Evolutionary conservation across 1,139 yeast genomes (phyloP), one percentile per base, ranked within the genome.

Genomic region (Pichia sp.): DNA sequence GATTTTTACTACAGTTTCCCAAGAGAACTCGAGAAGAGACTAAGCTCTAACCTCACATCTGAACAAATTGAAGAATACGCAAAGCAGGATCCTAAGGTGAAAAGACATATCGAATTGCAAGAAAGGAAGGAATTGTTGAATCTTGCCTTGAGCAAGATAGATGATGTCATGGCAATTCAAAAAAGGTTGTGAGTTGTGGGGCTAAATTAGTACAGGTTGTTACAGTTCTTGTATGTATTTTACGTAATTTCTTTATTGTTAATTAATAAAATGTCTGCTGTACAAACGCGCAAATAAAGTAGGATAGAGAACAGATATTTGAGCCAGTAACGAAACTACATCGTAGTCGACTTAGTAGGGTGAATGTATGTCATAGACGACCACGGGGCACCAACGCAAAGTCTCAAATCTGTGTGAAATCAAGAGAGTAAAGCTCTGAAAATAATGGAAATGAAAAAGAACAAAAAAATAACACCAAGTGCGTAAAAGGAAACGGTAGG

Each of bases 1-100:
- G 98, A 93, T 60, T 93, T 93, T 54, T 91, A 88, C 59, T 91
- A 93, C 60, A 87, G 86, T 52, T 91, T 93, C 62, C 98, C 98
- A 1, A 72, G 97, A 39, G 96, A 87, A 56, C 67, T 93, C 45
- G 99, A 93, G 58, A 67, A 68, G 39, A 75, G 79, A 46, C 70
- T 93, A 44, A 77, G 83, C 42, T 68, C 67, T 43, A 69, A 68
- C 35, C 64, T 91, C 51, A 66, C 76, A 10, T 69, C 69, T 35
- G 94, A 86, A 37, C 94, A 88, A 53, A 71, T 91, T 41, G 97
- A 88, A 52, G 63, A 64, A 41, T 85, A 88, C 63, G 98, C 98
- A 1, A 86, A 86, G 52, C 97, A 93, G 58, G 98, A 93, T 62
- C 93, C 95, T 13, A 84, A 80, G 61, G 75, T 91, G 41, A 81